Evolutionary conservation across 306 rosid genomes (phyloP), one percentile per base, ranked within the genome.

Genomic region (Echinosophora koreensis): DNA sequence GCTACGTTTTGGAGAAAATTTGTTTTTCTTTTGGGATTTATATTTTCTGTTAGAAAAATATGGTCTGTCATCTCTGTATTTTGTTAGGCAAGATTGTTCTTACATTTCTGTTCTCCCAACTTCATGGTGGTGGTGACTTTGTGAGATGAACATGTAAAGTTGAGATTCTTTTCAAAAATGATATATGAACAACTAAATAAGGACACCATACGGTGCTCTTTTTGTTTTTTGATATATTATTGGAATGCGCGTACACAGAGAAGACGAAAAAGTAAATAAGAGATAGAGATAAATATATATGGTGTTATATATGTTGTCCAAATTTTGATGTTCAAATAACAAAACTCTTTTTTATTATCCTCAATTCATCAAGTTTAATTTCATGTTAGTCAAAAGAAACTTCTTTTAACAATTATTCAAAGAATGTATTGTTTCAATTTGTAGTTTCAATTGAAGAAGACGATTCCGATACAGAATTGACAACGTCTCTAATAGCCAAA

Each of bases 71-170:
- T n/a, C 39, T 60, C 51, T 27, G 9, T 14, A 10, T 73, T 42
- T 41, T 42, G 11, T 38, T 46, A 61, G 42, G 22, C 18, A 52
- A 32, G 5, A 22, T 22, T 22, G 5, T 46, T 55, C 35, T 54
- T 17, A 64, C 30, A 18, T 54, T 55, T 52, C 6, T 39, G 15
- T 62, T n/a, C 11, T 71, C 52, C 55, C 27, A 71, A 8, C 41
- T 2, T 46, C 61, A 5, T 9, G n/a, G 51, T 62, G 55, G 8
- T 62, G 39, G 41, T 28, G 69, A 14, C 6, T 76, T 12, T 41
- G 49, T 11, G 6, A 49, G 71, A 49, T 69, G 66, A 80, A 56
- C 56, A 44, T 80, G 64, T 56, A 71, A 63, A 66, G 57, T 41
- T 56, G 8, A 35, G 17, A 15, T 71, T 22, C 0, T 22, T 22